Conservation (phyloP, 257 asterid species). For the Capsicum baccatum region DNA sequence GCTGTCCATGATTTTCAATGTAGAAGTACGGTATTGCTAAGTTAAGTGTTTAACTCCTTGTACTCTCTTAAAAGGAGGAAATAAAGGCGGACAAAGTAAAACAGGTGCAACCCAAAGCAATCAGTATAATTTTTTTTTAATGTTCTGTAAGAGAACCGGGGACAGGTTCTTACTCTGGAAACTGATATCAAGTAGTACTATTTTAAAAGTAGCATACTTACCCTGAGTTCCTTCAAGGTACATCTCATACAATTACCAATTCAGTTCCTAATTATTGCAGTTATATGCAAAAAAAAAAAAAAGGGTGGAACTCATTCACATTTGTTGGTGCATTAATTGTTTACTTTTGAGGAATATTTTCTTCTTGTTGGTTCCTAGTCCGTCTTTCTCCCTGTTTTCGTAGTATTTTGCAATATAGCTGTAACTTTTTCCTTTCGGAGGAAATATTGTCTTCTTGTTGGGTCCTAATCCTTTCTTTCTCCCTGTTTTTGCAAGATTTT, state of each 20-base stretch:
- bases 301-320: background rate
- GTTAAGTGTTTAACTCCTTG: no score
- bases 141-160: background rate
- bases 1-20: no score
- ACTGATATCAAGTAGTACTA: background rate
- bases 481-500: background rate
- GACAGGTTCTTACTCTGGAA: background rate
- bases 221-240: background rate
- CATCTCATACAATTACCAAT: background rate
- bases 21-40: no score
- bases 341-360: constrained; percentile 17
- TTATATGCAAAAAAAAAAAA: background rate
- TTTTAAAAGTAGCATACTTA: background rate
- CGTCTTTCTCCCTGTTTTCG: no score
- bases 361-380: background rate
- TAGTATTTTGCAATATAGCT: no score
- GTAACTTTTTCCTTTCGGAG: no score
- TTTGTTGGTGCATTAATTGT: background rate
- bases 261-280: constrained; percentile 2
- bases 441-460: background rate
- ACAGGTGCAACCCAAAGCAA: no score
- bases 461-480: background rate
- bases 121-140: background rate
- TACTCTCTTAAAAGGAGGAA: no score
- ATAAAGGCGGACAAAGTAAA: no score